phyloP scores from a whole-genome alignment of 805 yeast genomes.

The Lipomyces anomalus region DNA sequence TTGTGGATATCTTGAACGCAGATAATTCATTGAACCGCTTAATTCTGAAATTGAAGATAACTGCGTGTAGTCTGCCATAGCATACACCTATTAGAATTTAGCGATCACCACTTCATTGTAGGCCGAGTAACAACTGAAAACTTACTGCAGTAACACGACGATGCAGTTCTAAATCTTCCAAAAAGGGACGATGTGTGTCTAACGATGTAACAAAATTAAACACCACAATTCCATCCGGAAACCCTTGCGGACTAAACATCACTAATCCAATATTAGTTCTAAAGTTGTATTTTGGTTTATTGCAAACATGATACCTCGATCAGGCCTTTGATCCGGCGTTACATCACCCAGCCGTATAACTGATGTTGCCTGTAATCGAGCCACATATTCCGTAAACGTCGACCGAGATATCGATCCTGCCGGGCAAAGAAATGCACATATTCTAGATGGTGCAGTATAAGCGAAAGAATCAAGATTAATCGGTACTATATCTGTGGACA shows the following conservation, averaged over 20 bases:
- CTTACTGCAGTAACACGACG: conserved; percentile 63
- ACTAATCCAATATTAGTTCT: conserved; percentile 27
- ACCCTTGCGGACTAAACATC: conserved; percentile 75
- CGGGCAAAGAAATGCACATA: conserved; percentile 24
- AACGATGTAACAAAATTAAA: conserved; percentile 48
- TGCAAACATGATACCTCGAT: conserved; percentile 26
- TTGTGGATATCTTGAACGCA: conserved; percentile 45
- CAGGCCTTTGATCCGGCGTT: conserved; percentile 51
- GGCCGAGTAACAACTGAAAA: conserved; percentile 37
- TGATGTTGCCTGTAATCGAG: conserved; percentile 42
- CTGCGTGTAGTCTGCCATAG: conserved; percentile 35
- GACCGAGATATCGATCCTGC: conserved; percentile 21
- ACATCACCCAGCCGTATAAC: conserved; percentile 75
- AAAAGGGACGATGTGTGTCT: conserved; percentile 54
- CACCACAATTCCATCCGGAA: conserved; percentile 68
- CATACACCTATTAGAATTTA: conserved; percentile 34
- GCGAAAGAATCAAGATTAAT: conserved; percentile 22
- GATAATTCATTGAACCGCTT: conserved; percentile 33
- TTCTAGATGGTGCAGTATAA: conserved; percentile 22
- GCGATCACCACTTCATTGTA: conserved; percentile 24
- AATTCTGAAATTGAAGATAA: conserved; percentile 28
- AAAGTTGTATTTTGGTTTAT: conserved; percentile 8
- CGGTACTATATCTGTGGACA: too few species aligned
- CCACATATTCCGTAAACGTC: conserved; percentile 34
- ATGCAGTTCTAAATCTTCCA: conserved; percentile 87